These are phyloP conservation scores for Stephanodiscus triporus DNA, from an alignment of 108 stramenopile species.

Conservation along the genomic window DNA sequence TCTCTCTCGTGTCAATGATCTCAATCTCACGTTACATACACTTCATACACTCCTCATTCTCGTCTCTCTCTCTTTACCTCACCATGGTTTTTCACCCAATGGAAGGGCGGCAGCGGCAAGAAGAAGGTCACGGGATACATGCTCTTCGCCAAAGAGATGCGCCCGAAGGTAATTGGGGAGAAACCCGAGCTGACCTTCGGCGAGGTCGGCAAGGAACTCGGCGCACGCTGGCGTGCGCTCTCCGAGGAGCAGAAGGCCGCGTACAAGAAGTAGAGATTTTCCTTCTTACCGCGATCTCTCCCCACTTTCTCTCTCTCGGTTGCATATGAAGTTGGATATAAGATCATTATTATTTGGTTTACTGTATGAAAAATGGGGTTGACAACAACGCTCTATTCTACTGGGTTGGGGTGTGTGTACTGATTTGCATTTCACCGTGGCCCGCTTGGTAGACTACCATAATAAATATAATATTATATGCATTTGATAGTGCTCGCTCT, in stretches of 20 bases:
- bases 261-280: slow-evolving; percentile 43
- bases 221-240: slow-evolving; percentile 65
- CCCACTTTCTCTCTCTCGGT: too few relatives aligned
- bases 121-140: slow-evolving; percentile 60
- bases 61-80: not conserved
- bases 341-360: too few relatives aligned
- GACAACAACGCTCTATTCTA: too few relatives aligned
- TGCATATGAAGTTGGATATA: too few relatives aligned
- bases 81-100: not conserved
- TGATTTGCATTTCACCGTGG: too few relatives aligned
- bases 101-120: slow-evolving; percentile 25
- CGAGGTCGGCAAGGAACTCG: slow-evolving; percentile 65
- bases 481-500: too few relatives aligned
- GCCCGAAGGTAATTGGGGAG: slow-evolving; percentile 57
- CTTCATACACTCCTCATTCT: not conserved
- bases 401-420: too few relatives aligned
- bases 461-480: too few relatives aligned
- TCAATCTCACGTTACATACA: not conserved
- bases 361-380: too few relatives aligned
- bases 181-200: slow-evolving; percentile 61
- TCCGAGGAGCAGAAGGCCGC: slow-evolving; percentile 56
- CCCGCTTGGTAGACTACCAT: too few relatives aligned
- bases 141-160: slow-evolving; percentile 61
- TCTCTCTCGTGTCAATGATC: too few relatives aligned
- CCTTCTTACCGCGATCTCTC: not conserved